Conservation (phyloP, 2,329 filamentous ascomycete genomes). For the Penicillium sp. region DNA sequence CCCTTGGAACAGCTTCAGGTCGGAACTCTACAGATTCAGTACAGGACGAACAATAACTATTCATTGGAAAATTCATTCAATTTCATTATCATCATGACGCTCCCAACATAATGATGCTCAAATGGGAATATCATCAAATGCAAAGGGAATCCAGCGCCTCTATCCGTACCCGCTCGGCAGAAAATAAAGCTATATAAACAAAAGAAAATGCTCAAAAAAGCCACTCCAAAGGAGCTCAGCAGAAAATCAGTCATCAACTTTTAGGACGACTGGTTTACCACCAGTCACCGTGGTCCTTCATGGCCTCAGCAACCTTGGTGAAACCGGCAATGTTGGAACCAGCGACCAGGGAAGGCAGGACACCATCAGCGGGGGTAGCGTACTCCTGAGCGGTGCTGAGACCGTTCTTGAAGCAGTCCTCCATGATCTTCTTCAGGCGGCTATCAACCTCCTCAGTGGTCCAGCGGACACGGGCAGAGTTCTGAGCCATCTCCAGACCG, state of each 20-base stretch:
- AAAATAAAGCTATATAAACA: conserved; percentile 17
- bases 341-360: conserved; percentile 83
- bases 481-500: conserved; percentile 98
- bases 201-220: conserved; percentile 22
- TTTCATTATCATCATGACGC: conserved; percentile 26
- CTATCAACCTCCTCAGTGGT: conserved; percentile 82
- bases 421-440: conserved; percentile 92
- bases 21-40: not conserved
- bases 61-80: conserved; percentile 19
- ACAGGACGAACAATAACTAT: conserved; percentile 2
- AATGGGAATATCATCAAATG: conserved; percentile 27
- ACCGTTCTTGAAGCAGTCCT: conserved; percentile 84
- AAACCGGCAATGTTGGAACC: conserved; percentile 98
- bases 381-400: conserved; percentile 86
- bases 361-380: conserved; percentile 69
- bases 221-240: conserved; percentile 9
- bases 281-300: conserved; percentile 97
- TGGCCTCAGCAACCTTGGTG: conserved; percentile 89
- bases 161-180: conserved; percentile 27
- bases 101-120: conserved; percentile 19
- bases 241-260: conserved; percentile 17
- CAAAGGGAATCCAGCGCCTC: conserved; percentile 31
- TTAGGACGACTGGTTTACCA: conserved; percentile 46
- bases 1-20: too few relatives aligned
- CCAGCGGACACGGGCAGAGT: conserved; percentile 83